phyloP scores from a whole-genome alignment of 2,329 filamentous ascomycete species.

The Dothiorella sarmentorum region DNA sequence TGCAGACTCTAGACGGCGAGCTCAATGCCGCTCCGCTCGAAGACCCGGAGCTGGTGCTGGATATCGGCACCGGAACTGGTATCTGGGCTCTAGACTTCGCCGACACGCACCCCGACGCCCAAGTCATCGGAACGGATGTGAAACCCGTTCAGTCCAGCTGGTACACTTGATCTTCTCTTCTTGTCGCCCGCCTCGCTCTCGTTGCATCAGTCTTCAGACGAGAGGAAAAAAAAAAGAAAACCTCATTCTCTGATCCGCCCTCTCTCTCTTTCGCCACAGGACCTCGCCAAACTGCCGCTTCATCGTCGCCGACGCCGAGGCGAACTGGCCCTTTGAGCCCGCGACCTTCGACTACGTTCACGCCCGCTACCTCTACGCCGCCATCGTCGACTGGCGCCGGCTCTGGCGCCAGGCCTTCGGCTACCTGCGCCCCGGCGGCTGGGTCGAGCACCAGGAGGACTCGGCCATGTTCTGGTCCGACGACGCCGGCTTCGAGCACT shows the following conservation, averaged over 20 bases:
- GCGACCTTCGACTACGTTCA: conserved; percentile 57
- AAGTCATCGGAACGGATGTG: conserved; percentile 35
- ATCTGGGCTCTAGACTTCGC: conserved; percentile 36
- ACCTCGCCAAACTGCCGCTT: conserved; percentile 34
- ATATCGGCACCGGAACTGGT: conserved; percentile 35
- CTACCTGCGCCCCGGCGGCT: conserved; percentile 50
- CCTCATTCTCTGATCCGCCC: conserved; percentile 10
- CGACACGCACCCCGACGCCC: conserved; percentile 34
- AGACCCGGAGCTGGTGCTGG: conserved; percentile 22
- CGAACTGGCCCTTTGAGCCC: conserved; percentile 52
- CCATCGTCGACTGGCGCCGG: conserved; percentile 53
- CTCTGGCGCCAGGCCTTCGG: conserved; percentile 43
- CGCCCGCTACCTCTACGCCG: conserved; percentile 50
- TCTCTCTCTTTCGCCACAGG: background rate
- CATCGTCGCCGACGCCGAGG: conserved; percentile 35
- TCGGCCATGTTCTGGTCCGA: conserved; percentile 16
- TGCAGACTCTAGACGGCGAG: conserved; percentile 35
- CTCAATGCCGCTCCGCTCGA: conserved; percentile 34
- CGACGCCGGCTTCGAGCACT: background rate
- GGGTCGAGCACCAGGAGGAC: conserved; percentile 50
- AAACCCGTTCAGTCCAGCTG: conserved; percentile 22
- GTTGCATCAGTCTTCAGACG: background rate
- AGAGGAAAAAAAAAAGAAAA: no score
- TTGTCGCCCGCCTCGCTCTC: no score
- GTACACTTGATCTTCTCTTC: background rate